Percentiles rank a stretch among this genome's conserved stretches.
Evolutionary conservation across 83 land plant species (phyloP).

Genomic region (Picea abies): DNA sequence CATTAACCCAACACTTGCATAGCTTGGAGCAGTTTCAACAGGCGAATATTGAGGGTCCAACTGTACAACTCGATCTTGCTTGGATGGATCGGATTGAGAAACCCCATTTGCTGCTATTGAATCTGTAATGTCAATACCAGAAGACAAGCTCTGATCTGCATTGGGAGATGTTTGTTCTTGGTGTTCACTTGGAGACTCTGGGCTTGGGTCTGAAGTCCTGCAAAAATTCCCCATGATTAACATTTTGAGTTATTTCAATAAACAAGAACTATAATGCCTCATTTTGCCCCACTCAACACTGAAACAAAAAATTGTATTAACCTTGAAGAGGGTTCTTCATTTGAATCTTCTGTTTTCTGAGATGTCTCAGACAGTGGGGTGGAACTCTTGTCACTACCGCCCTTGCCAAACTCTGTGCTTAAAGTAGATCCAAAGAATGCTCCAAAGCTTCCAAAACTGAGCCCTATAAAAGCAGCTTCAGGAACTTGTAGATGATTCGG

Average conservation of each 20-base stretch:
- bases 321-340: slow-evolving; percentile 51
- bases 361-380: slow-evolving; percentile 44
- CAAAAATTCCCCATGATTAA: neutral
- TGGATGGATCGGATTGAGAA: slow-evolving; percentile 33
- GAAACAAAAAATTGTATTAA: slow-evolving; percentile 1
- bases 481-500: slow-evolving; percentile 64
- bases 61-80: slow-evolving; percentile 24
- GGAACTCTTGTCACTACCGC: slow-evolving; percentile 36
- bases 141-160: slow-evolving; percentile 30
- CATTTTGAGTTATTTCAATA: neutral
- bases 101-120: neutral
- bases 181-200: slow-evolving; percentile 28
- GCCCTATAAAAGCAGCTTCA: slow-evolving; percentile 44
- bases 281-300: neutral
- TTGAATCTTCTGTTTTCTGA: slow-evolving; percentile 31
- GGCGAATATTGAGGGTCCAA: slow-evolving; percentile 32
- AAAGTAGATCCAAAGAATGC: neutral
- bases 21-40: slow-evolving; percentile 38
- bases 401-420: slow-evolving; percentile 10
- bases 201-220: slow-evolving; percentile 27
- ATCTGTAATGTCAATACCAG: slow-evolving; percentile 23
- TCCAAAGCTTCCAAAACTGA: slow-evolving; percentile 70
- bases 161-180: slow-evolving; percentile 24
- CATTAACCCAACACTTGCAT: slow-evolving; percentile 39
- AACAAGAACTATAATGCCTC: neutral